Evolutionary conservation across 768 basidiomycete genomes (phyloP), one percentile per base, ranked within the genome.

Genomic region (Boletus subparvulus): DNA sequence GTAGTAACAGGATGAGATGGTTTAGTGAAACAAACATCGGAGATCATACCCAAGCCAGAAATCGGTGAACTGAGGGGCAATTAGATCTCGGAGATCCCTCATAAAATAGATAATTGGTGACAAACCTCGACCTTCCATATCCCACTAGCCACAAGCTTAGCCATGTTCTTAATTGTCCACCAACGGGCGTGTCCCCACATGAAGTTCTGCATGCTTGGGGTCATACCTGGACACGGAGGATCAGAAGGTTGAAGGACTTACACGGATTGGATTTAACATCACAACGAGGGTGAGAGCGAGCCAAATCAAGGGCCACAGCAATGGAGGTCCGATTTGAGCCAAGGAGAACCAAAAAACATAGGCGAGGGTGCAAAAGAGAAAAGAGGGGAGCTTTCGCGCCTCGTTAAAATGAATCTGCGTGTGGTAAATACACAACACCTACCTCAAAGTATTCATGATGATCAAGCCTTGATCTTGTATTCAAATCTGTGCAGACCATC

Each of bases 321-420:
- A 83, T 0, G 95, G 90, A 1, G 78, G 74, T 8, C 87, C 89
- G 16, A 91, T 75, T 26, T 78, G 78, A 39, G 78, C 65, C 68
- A 94, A 92, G 0, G 94, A 90, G 35, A 96, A 77, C 85, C 85
- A 93, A 69, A 94, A 94, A 17, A 89, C 83, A 59, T 88, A 87
- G 45, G 81, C 85, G 2, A 97, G 80, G 0, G 85, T 77, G 21
- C 83, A 77, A 39, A 94, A 78, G 19, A 96, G 73, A 36, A 93
- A 75, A 14, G 85, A 78, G 1, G 95, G 94, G 4, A 90, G 81
- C 90, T 93, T 49, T 35, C n/a, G 19, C 7, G 33, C 5, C 19
- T 3, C 9, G 30, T 61, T 53, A 56, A 47, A 8, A 47, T 17
- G 13, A 30, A 9, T 19, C 42, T 21, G n/a, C 6, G 35, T 47